A percentile compares a stretch with the other conserved stretches of the same genome.
Evolutionary conservation across 2,329 filamentous ascomycete genomes (phyloP).

Genomic region (Trichophyton verrucosum): DNA sequence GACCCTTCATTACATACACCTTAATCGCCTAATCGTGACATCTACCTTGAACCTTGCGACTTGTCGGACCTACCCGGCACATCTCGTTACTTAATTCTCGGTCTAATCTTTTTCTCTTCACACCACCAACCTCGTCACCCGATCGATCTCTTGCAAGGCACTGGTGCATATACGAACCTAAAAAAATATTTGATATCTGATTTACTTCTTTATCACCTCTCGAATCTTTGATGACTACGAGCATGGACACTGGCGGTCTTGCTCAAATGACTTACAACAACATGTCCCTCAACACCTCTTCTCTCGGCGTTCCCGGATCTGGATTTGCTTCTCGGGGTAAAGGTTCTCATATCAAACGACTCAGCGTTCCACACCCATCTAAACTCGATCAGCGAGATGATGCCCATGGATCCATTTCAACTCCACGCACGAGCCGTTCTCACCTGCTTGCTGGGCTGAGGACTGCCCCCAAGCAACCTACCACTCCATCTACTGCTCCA

Average conservation of each 20-base stretch:
- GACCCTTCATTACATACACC: constrained; percentile 3
- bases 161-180: constrained; percentile 11
- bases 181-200: constrained; percentile 15
- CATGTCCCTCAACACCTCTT: constrained; percentile 54
- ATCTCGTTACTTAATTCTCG: not conserved
- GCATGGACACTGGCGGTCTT: constrained; percentile 93
- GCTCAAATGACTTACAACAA: constrained; percentile 95
- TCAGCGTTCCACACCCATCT: constrained; percentile 58
- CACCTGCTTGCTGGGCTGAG: constrained; percentile 86
- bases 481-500: constrained; percentile 55
- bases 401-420: constrained; percentile 51
- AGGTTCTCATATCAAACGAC: constrained; percentile 76
- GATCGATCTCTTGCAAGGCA: not conserved
- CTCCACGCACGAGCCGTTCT: constrained; percentile 85
- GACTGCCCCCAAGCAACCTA: constrained; percentile 79
- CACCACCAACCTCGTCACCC: not conserved
- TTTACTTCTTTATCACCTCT: constrained; percentile 10
- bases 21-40: constrained; percentile 1
- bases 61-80: not conserved
- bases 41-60: not conserved
- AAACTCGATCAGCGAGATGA: constrained; percentile 57
- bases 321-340: constrained; percentile 79
- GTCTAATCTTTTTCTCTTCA: not conserved
- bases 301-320: constrained; percentile 61
- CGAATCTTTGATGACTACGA: constrained; percentile 20